These are phyloP conservation scores for Phytophthora uliginosa DNA, from an alignment of 352 stramenopile genomes.

Conservation along the genomic window DNA sequence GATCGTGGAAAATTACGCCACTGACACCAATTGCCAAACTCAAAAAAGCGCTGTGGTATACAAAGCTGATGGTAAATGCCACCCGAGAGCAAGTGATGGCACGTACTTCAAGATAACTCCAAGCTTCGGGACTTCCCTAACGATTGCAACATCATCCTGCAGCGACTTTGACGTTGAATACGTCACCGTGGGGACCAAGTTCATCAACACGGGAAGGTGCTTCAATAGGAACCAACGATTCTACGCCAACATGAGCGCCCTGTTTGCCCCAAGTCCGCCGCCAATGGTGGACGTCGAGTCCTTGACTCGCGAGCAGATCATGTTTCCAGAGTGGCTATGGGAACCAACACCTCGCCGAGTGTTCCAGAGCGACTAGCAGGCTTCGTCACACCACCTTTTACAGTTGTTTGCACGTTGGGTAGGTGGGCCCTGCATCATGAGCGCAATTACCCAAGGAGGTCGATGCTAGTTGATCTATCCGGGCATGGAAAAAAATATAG, in stretches of 20 bases:
- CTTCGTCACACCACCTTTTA: not conserved
- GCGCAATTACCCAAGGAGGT: no score
- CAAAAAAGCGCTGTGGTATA: not conserved
- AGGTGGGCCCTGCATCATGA: no score
- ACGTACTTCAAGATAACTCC: conserved; percentile 9
- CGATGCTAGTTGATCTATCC: no score
- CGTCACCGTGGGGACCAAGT: conserved; percentile 1
- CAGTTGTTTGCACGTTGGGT: not conserved
- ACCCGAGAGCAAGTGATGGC: not conserved
- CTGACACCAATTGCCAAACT: conserved; percentile 3
- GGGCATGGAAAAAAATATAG: no score
- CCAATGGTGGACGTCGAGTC: conserved; percentile 1
- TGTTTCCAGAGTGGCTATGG: conserved; percentile 18
- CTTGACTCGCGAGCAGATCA: conserved; percentile 13
- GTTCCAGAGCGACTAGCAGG: conserved; percentile 4
- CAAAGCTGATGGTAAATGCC: conserved; percentile 8
- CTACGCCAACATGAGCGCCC: not conserved
- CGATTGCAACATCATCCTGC: conserved; percentile 4
- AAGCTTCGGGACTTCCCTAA: not conserved
- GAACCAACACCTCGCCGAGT: conserved; percentile 4
- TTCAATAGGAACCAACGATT: conserved; percentile 3
- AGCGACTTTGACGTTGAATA: not conserved
- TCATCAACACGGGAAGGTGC: conserved; percentile 15
- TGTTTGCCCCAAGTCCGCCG: not conserved
- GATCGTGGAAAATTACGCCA: conserved; percentile 7